phyloP scores from a whole-genome alignment of 495 filamentous ascomycete species.

The Margaritispora aquatica region DNA sequence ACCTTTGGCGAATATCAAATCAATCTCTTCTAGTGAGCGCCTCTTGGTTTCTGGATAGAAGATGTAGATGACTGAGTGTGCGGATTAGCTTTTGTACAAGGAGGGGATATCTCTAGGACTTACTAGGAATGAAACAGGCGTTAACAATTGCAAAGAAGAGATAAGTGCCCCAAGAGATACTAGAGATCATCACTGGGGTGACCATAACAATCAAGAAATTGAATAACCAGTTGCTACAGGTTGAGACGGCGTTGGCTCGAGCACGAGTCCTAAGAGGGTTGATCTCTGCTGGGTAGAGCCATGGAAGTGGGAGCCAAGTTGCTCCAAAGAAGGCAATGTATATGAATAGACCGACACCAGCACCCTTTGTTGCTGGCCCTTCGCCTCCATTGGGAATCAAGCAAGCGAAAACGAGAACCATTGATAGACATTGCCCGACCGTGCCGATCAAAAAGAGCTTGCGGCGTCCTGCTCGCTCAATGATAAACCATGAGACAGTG shows the following conservation, averaged over 20 bases:
- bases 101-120: neutral
- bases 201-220: constrained; percentile 81
- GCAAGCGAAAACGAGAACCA: constrained; percentile 71
- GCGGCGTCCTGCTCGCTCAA: constrained; percentile 67
- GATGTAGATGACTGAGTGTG: constrained; percentile 52
- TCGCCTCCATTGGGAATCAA: constrained; percentile 49
- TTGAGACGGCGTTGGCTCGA: constrained; percentile 70
- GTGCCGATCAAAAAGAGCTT: constrained; percentile 67
- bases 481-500: constrained; percentile 75
- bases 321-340: constrained; percentile 76
- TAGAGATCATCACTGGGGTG: constrained; percentile 63
- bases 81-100: neutral
- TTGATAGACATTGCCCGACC: constrained; percentile 60
- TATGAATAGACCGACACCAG: constrained; percentile 70
- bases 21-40: constrained; percentile 72
- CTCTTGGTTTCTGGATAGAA: constrained; percentile 70
- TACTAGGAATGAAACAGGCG: constrained; percentile 55
- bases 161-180: constrained; percentile 71
- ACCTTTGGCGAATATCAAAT: constrained; percentile 77
- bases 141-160: constrained; percentile 73
- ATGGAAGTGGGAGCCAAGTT: constrained; percentile 66
- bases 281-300: constrained; percentile 65
- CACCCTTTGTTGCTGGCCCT: constrained; percentile 52
- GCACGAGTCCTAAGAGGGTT: constrained; percentile 69
- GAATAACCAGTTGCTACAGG: constrained; percentile 74